Conservation (phyloP, 2,329 filamentous ascomycete genomes). For the Dactylella cylindrospora region DNA sequence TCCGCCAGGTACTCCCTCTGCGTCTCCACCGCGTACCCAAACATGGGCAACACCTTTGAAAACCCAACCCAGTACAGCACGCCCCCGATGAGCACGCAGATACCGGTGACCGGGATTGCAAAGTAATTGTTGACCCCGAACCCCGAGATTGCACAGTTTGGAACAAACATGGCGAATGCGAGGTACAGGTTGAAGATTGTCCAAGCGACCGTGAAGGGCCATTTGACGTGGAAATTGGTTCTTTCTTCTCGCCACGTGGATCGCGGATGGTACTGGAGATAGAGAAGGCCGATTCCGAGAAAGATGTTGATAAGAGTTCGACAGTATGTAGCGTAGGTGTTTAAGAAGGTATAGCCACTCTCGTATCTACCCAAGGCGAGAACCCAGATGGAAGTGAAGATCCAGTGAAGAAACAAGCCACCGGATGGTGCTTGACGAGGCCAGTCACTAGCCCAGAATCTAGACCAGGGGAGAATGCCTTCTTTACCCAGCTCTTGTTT, state of each 20-base stretch:
- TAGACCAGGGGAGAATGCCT: constrained; percentile 66
- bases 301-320: constrained; percentile 61
- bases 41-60: constrained; percentile 57
- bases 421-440: constrained; percentile 67
- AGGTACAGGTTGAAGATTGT: constrained; percentile 59
- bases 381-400: constrained; percentile 66
- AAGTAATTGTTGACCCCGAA: constrained; percentile 55
- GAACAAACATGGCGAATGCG: constrained; percentile 60
- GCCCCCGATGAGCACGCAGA: constrained; percentile 58
- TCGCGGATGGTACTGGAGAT: constrained; percentile 54
- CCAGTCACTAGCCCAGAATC: constrained; percentile 69
- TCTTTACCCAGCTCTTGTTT: constrained; percentile 66
- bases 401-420: constrained; percentile 65
- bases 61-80: constrained; percentile 59
- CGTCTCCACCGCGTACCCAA: constrained; percentile 51
- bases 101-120: constrained; percentile 61
- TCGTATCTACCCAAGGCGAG: constrained; percentile 66
- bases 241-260: constrained; percentile 55
- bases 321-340: constrained; percentile 55
- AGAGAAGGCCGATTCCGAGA: constrained; percentile 58
- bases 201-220: constrained; percentile 58
- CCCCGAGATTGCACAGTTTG: constrained; percentile 53
- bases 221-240: constrained; percentile 57
- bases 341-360: constrained; percentile 66
- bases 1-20: constrained; percentile 41